Evolutionary conservation across 768 basidiomycete species (phyloP), one percentile per base, ranked within the genome.

Genomic region (Coprinellus micaceus): DNA sequence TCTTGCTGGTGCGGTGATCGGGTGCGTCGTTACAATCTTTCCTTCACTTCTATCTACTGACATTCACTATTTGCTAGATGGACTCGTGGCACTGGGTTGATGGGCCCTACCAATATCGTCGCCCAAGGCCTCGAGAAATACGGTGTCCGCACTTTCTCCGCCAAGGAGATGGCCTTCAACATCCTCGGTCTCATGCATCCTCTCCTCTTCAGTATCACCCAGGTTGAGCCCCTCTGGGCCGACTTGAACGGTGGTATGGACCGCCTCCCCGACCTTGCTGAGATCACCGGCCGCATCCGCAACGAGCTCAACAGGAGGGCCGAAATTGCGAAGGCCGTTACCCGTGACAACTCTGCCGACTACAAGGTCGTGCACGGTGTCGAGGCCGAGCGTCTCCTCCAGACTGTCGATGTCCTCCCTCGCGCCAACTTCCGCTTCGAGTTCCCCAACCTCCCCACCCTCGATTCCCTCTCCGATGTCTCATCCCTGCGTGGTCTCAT

Each of bases 141-240:
- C 60, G 97, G 97, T 59, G 92, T 97, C 57, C 85, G 97, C 61
- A 99, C 97, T 1, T 99, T 98, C 84, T 98, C 96, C 0, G 90
- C 97, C 26, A 98, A 98, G 77, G 97, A 99, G 75, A 99, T 98
- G 97, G 95, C 97, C 0, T 99, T 99, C 85, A 99, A 99, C 74
- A 94, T 99, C 65, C 88, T 99, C 53, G 96, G 97, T 58, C 82
- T 99, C 49, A 98, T 99, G 96, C 97, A 99, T 67, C 97, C 97
- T 43, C 85, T 98, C 5, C 82, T 99, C 52, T 98, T 98, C 84
- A 97, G 96, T 72, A 96, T 99, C 66, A 97, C 96, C 11, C 97
- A 99, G 70, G 95, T 98, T 45, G 96, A 99, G 69, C 96, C 97
- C 9, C 95, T 98, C 68, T 98, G 97, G 97, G 97, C 96, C 54